Evolutionary conservation across 352 stramenopile species (phyloP).

Genomic region (Sclerospora graminicola): DNA sequence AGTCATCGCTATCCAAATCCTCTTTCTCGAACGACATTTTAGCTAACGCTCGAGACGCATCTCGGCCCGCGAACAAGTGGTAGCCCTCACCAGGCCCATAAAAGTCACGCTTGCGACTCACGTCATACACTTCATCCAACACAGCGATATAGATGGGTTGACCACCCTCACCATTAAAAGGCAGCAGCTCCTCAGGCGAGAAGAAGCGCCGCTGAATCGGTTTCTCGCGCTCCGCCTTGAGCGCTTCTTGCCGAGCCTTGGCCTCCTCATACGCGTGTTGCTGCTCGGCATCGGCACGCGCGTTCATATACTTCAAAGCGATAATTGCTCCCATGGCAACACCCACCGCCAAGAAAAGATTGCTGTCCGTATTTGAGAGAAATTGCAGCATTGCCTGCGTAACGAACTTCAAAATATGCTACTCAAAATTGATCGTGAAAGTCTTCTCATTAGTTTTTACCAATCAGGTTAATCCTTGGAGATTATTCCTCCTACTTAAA

Average conservation of each 20-base stretch:
- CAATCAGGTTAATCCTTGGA: no score
- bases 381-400: constrained; percentile 44
- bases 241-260: constrained; percentile 50
- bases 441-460: no score
- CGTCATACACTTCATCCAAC: constrained; percentile 95
- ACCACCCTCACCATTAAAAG: constrained; percentile 87
- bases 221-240: constrained; percentile 55
- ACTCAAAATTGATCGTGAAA: no score
- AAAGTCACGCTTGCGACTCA: constrained; percentile 90
- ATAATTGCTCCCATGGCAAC: constrained; percentile 43
- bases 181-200: constrained; percentile 82
- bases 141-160: constrained; percentile 94
- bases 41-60: constrained; percentile 89
- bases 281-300: constrained; percentile 47
- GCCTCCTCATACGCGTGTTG: constrained; percentile 50
- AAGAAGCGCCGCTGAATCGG: constrained; percentile 82
- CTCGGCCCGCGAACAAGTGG: constrained; percentile 91
- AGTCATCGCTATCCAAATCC: constrained; percentile 80
- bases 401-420: no score
- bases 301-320: constrained; percentile 52
- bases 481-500: no score
- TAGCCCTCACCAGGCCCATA: constrained; percentile 95
- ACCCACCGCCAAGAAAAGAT: constrained; percentile 42
- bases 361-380: constrained; percentile 32
- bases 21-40: constrained; percentile 95